phyloP scores from a whole-genome alignment of 495 filamentous ascomycete species.

The Echria macrotheca region DNA sequence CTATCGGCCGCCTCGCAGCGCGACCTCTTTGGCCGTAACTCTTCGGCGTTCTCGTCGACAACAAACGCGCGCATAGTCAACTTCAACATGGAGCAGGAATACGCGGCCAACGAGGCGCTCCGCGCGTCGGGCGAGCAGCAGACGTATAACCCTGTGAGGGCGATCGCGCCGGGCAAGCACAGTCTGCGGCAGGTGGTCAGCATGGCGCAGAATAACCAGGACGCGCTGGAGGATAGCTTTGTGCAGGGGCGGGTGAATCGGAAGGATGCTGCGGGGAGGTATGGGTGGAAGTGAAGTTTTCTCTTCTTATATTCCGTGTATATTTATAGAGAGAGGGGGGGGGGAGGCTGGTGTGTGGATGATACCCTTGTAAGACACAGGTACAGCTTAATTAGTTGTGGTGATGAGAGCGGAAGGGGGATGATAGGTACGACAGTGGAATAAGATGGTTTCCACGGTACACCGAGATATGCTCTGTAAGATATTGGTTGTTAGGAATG shows the following conservation, averaged over 20 bases:
- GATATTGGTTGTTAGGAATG: too few relatives aligned
- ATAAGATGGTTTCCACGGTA: too few relatives aligned
- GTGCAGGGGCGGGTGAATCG: conserved; percentile 66
- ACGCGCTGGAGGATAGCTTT: conserved; percentile 85
- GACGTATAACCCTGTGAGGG: conserved; percentile 74
- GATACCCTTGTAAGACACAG: too few relatives aligned
- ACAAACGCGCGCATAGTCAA: conserved; percentile 52
- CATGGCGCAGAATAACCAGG: conserved; percentile 69
- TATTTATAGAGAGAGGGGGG: neutral
- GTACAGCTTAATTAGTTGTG: too few relatives aligned
- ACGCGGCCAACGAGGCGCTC: conserved; percentile 71
- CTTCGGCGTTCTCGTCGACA: conserved; percentile 26
- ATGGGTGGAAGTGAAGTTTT: conserved; percentile 57
- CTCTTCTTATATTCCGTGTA: neutral
- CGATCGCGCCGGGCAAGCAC: conserved; percentile 85
- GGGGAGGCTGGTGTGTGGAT: neutral
- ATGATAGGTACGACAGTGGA: too few relatives aligned
- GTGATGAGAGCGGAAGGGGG: too few relatives aligned
- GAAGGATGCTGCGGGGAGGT: conserved; percentile 70
- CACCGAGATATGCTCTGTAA: too few relatives aligned
- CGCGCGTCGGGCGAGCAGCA: conserved; percentile 60
- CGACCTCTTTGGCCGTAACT: conserved; percentile 74
- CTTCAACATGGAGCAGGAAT: conserved; percentile 85
- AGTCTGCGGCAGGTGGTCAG: conserved; percentile 81
- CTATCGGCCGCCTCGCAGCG: conserved; percentile 67